phyloP scores from a whole-genome alignment of 2,329 filamentous ascomycete genomes.

The Lasiodiplodia sp. region DNA sequence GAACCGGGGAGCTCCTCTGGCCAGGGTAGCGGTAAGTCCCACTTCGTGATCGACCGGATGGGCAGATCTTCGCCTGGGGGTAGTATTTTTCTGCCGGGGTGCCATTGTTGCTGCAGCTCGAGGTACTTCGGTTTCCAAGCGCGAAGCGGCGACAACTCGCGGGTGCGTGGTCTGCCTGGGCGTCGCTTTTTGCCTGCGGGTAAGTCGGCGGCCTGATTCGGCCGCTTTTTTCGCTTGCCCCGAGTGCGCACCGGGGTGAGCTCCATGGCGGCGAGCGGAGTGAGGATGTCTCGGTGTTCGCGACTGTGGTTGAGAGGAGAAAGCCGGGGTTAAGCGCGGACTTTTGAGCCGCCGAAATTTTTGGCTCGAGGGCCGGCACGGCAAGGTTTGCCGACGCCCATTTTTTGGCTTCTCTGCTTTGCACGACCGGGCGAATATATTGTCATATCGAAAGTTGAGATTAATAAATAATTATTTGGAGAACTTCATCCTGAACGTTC shows the following conservation, averaged over 20 bases:
- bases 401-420: neutral
- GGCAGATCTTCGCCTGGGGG: neutral
- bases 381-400: constrained; percentile 7
- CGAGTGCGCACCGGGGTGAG: constrained; percentile 1
- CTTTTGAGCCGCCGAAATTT: neutral
- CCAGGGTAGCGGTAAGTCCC: constrained; percentile 8
- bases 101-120: neutral
- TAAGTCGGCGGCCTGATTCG: neutral
- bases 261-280: neutral
- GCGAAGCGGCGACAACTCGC: neutral
- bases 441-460: neutral
- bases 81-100: neutral
- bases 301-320: neutral
- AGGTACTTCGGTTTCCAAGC: neutral
- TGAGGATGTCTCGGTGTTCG: neutral
- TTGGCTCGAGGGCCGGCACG: neutral
- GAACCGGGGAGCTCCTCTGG: neutral
- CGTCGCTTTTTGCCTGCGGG: neutral
- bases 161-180: constrained; percentile 10
- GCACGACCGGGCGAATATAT: neutral
- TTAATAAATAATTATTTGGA: neutral
- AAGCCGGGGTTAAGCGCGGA: constrained; percentile 18
- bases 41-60: neutral
- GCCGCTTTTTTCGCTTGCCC: neutral
- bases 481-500: neutral